phyloP scores from a whole-genome alignment of 441 rosid species.

The Bruguiera hainesii region DNA sequence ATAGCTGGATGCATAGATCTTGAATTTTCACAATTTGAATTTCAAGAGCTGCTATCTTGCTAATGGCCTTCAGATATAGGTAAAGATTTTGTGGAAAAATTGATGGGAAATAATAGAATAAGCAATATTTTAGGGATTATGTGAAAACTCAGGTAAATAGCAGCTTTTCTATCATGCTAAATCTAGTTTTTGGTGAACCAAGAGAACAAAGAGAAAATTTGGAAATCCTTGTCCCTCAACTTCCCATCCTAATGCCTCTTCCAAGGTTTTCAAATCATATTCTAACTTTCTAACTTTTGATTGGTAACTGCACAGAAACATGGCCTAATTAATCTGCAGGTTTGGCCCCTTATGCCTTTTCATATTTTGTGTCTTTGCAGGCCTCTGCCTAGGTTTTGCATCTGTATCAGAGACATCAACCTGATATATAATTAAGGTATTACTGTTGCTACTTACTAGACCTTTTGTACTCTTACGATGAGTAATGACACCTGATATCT shows the following conservation, averaged over 20 bases:
- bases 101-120: background rate
- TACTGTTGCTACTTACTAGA: background rate
- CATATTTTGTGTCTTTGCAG: constrained; percentile 27
- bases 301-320: too few species aligned
- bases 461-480: too few species aligned
- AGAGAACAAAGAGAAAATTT: background rate
- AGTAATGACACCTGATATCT: background rate
- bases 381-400: constrained; percentile 28
- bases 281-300: background rate
- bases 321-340: too few species aligned
- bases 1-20: too few species aligned
- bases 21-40: too few species aligned
- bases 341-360: background rate
- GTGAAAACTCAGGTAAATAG: too few species aligned
- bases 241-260: background rate
- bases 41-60: too few species aligned
- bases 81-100: background rate
- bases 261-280: background rate
- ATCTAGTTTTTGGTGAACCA: background rate
- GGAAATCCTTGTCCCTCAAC: background rate
- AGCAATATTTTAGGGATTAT: background rate
- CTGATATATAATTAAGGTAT: constrained; percentile 27
- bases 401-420: constrained; percentile 10
- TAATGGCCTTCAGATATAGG: too few species aligned
- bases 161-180: too few species aligned